A percentile compares a stretch with the other conserved stretches of the same genome.
Conservation (phyloP, 768 basidiomycete genomes). For the Heimioporus sp. region DNA sequence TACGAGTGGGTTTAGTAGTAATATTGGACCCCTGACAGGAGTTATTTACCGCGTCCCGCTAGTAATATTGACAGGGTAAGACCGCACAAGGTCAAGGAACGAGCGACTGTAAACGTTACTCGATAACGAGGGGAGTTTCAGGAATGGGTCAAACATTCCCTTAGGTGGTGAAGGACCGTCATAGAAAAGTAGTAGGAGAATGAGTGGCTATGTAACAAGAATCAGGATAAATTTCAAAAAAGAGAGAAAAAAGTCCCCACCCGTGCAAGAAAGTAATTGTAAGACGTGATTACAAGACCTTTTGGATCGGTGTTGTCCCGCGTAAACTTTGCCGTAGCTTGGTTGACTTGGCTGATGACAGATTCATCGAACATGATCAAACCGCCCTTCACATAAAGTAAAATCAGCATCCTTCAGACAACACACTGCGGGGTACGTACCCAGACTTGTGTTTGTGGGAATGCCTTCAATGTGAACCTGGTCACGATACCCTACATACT, state of each 20-base stretch:
- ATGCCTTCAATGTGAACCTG: slow-evolving; percentile 50
- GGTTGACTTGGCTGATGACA: slow-evolving; percentile 9
- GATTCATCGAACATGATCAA: slow-evolving; percentile 30
- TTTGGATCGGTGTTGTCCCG: slow-evolving; percentile 20
- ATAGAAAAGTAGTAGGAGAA: too few species aligned
- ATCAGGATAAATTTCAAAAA: neutral
- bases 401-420: neutral
- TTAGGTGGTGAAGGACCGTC: neutral
- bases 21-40: neutral
- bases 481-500: slow-evolving; percentile 54
- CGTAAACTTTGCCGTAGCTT: slow-evolving; percentile 21
- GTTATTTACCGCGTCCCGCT: slow-evolving; percentile 7
- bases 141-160: slow-evolving; percentile 25
- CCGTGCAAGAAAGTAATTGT: slow-evolving; percentile 27
- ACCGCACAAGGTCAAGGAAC: slow-evolving; percentile 10
- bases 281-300: slow-evolving; percentile 40
- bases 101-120: slow-evolving; percentile 12
- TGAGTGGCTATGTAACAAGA: neutral
- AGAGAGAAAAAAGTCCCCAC: neutral
- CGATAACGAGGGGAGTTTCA: slow-evolving; percentile 4
- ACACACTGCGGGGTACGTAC: slow-evolving; percentile 31
- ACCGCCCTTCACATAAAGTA: slow-evolving; percentile 43
- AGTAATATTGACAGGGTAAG: slow-evolving; percentile 1
- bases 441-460: slow-evolving; percentile 59
- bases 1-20: neutral